A percentile compares a stretch with the other conserved stretches of the same genome.
Conservation (phyloP, 2,329 filamentous ascomycete species). For the Amauroascus niger region DNA sequence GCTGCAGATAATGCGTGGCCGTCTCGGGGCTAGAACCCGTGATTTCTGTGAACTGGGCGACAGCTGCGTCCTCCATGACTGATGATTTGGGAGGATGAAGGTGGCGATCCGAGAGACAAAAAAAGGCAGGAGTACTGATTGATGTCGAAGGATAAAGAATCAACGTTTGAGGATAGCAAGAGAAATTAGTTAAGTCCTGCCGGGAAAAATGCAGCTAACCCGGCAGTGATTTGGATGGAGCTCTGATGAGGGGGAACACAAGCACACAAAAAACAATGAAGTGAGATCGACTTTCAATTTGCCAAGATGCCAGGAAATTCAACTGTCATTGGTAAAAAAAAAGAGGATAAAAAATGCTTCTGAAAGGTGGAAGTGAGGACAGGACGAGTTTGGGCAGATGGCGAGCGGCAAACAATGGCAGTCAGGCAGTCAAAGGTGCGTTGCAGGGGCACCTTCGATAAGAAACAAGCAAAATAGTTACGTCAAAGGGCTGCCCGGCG, state of each 20-base stretch:
- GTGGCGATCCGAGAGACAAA: not conserved
- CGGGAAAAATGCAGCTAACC: not conserved
- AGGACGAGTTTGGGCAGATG: not conserved
- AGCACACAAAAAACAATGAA: not conserved
- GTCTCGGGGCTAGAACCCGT: slow-evolving; percentile 65
- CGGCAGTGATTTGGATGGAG: not conserved
- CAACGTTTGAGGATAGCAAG: not conserved
- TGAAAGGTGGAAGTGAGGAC: not conserved
- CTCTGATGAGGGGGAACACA: not conserved
- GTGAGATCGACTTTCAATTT: not conserved
- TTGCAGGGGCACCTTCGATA: not conserved
- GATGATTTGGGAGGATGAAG: not conserved
- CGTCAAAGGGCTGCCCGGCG: not conserved
- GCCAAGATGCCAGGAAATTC: not conserved
- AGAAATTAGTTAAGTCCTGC: not conserved
- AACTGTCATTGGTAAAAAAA: not conserved
- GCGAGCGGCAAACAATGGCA: not conserved
- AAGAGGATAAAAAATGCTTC: not conserved
- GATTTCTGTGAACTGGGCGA: slow-evolving; percentile 70
- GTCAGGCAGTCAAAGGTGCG: not conserved
- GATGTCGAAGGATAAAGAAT: not conserved
- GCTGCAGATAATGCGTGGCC: slow-evolving; percentile 70
- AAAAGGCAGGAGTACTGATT: not conserved
- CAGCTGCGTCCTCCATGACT: slow-evolving; percentile 57
- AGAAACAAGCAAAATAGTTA: not conserved